A percentile compares a stretch with the other conserved stretches of the same genome.
phyloP scores from a whole-genome alignment of 306 rosid genomes.

The Rosa multiflora region DNA sequence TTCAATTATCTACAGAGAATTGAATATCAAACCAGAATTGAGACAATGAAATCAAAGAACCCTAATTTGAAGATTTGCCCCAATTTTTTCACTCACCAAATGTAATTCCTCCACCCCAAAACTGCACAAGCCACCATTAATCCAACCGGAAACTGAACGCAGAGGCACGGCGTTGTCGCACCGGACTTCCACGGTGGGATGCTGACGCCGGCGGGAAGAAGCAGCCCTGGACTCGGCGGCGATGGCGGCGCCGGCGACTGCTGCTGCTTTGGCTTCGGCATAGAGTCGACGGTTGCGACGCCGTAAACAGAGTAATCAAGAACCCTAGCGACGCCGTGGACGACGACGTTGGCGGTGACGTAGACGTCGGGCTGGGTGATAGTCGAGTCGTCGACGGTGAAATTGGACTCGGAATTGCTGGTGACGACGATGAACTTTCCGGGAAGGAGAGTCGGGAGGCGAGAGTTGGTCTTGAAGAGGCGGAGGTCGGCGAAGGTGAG shows the following conservation, averaged over 20 bases:
- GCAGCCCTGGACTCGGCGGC: neutral
- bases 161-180: too few species aligned
- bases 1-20: neutral
- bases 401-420: constrained; percentile 42
- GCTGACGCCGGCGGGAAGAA: neutral
- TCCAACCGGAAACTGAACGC: too few species aligned
- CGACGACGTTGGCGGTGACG: constrained; percentile 36
- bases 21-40: too few species aligned
- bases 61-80: too few species aligned
- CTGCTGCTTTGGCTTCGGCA: constrained; percentile 8
- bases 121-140: too few species aligned
- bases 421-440: constrained; percentile 49
- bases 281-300: constrained; percentile 3
- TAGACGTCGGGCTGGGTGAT: constrained; percentile 58
- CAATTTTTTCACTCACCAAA: too few species aligned
- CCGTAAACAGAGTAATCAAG: constrained; percentile 54
- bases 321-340: constrained; percentile 46
- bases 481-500: constrained; percentile 65
- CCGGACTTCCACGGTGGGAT: neutral
- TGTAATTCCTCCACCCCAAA: too few species aligned
- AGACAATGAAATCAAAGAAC: too few species aligned
- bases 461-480: constrained; percentile 41
- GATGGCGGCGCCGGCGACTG: neutral
- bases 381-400: constrained; percentile 43
- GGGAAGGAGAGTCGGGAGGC: constrained; percentile 75